Evolutionary conservation across 2,329 filamentous ascomycete genomes (phyloP).

Genomic region (Triangularia setosa): DNA sequence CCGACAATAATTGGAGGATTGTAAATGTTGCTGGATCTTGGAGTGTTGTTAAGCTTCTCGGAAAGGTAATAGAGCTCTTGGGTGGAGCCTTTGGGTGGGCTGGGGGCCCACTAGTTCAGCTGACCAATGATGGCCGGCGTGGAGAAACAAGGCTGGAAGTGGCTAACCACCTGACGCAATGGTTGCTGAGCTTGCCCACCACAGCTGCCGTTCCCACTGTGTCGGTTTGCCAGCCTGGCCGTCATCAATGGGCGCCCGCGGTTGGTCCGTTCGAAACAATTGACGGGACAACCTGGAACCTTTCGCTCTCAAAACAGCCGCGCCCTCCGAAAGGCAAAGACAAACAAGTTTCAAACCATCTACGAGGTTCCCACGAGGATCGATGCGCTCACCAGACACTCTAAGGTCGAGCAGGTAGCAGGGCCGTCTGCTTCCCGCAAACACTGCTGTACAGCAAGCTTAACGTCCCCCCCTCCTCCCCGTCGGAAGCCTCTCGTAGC

Average conservation of each 20-base stretch:
- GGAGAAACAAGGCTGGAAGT: background rate
- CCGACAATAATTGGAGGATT: too few species aligned
- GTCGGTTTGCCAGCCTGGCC: slow-evolving; percentile 3
- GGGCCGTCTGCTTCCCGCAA: slow-evolving; percentile 14
- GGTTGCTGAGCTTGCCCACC: background rate
- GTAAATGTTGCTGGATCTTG: too few species aligned
- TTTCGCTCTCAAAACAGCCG: background rate
- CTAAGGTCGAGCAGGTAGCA: slow-evolving; percentile 24
- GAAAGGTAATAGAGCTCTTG: too few species aligned
- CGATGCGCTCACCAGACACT: slow-evolving; percentile 21
- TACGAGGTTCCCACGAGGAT: slow-evolving; percentile 4
- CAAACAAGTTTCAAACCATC: background rate
- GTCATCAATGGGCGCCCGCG: slow-evolving; percentile 4
- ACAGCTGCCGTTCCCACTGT: slow-evolving; percentile 1
- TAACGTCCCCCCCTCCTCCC: background rate
- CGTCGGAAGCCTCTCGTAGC: background rate
- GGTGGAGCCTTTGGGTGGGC: background rate
- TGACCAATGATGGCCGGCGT: background rate
- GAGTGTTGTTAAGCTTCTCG: too few species aligned
- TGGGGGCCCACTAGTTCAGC: background rate
- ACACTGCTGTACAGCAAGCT: slow-evolving; percentile 1
- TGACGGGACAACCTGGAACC: background rate
- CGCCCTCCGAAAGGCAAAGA: background rate
- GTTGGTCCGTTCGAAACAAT: slow-evolving; percentile 10
- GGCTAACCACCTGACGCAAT: background rate